Conservation (phyloP, 768 basidiomycete genomes). For the Porphyrellus cyaneotinctus region DNA sequence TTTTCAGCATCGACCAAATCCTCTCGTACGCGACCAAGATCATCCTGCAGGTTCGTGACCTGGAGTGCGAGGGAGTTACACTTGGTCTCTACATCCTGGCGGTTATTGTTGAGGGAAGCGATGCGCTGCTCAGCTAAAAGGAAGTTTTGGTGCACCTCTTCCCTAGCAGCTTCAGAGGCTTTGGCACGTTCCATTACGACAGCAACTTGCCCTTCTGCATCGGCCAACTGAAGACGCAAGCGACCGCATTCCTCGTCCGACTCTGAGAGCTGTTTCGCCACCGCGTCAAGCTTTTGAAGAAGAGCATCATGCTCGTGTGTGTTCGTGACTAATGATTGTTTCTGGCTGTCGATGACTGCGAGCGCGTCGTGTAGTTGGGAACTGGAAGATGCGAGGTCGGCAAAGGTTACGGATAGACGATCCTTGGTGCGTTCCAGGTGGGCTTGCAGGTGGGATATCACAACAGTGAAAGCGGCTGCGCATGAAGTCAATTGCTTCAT, state of each 20-base stretch:
- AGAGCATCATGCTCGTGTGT: slow-evolving; percentile 24
- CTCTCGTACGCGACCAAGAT: slow-evolving; percentile 49
- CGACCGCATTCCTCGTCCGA: slow-evolving; percentile 21
- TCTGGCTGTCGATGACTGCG: slow-evolving; percentile 19
- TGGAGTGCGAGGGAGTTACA: slow-evolving; percentile 65
- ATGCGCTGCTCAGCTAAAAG: slow-evolving; percentile 40
- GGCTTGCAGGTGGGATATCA: slow-evolving; percentile 38
- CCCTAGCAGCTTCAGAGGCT: slow-evolving; percentile 32
- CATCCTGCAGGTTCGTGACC: slow-evolving; percentile 56
- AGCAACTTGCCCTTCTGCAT: slow-evolving; percentile 32
- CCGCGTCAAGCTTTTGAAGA: slow-evolving; percentile 32
- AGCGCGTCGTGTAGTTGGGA: slow-evolving; percentile 15
- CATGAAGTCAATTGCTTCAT: slow-evolving; percentile 33
- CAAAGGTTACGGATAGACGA: slow-evolving; percentile 6
- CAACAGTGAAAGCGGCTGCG: slow-evolving; percentile 35
- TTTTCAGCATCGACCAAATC: slow-evolving; percentile 55
- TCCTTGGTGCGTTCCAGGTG: slow-evolving; percentile 23
- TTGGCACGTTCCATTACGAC: slow-evolving; percentile 33
- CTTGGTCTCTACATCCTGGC: slow-evolving; percentile 59
- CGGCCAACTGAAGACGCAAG: slow-evolving; percentile 31
- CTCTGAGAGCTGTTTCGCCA: slow-evolving; percentile 35
- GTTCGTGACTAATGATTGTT: slow-evolving; percentile 9
- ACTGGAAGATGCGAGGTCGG: slow-evolving; percentile 15
- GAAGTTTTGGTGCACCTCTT: slow-evolving; percentile 32
- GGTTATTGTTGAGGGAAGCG: slow-evolving; percentile 39